Percentiles rank a stretch among this genome's conserved stretches.
These are phyloP conservation scores for Plasmodium fragile DNA, from an alignment of 169 alveolate genomes.

Conservation along the genomic window DNA sequence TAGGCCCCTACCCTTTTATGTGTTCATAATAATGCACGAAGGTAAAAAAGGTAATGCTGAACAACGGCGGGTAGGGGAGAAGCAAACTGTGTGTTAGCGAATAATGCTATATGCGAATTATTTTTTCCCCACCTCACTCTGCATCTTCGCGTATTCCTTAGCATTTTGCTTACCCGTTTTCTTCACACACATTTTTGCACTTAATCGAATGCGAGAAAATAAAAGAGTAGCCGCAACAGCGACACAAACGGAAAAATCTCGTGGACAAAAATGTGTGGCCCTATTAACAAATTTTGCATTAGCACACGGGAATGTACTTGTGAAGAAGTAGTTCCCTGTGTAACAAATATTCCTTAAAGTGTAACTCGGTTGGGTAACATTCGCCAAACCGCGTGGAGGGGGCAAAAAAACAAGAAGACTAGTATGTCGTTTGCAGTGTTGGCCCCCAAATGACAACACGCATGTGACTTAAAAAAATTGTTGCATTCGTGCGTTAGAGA, in stretches of 20 bases:
- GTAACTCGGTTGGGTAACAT: background rate
- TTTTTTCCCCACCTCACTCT: background rate
- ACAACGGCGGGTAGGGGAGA: too few species aligned
- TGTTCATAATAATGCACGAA: background rate
- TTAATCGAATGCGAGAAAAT: background rate
- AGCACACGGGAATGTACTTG: background rate
- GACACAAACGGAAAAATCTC: background rate
- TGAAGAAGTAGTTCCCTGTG: background rate
- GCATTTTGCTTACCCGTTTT: background rate
- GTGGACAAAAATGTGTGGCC: background rate
- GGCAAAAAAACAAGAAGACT: background rate
- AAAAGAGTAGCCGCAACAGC: background rate
- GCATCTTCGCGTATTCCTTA: background rate
- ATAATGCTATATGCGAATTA: background rate
- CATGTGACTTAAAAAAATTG: background rate
- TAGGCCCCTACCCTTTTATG: background rate
- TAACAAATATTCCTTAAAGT: background rate
- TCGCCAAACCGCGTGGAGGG: background rate
- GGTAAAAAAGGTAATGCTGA: background rate
- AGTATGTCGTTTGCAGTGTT: background rate
- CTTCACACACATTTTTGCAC: background rate
- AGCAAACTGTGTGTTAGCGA: background rate
- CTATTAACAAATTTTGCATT: background rate
- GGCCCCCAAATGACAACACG: background rate
- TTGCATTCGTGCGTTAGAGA: background rate